A percentile compares a stretch with the other conserved stretches of the same genome.
phyloP scores from a whole-genome alignment of 1,284 basidiomycete species.

The Fomitopsis betulina region DNA sequence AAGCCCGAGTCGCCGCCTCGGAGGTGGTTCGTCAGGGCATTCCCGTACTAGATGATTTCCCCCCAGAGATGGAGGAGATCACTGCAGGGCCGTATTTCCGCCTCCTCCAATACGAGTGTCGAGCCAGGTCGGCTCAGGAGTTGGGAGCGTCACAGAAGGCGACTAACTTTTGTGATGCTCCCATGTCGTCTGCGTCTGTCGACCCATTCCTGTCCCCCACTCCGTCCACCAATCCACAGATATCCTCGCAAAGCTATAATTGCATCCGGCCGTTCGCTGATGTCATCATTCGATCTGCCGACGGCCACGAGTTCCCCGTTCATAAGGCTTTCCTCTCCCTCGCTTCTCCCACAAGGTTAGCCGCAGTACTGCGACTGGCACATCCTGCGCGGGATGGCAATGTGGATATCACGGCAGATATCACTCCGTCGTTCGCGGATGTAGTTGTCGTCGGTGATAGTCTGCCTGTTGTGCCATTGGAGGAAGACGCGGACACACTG shows the following conservation, averaged over 20 bases:
- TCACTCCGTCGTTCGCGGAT: background rate
- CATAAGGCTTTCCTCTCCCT: constrained; percentile 3
- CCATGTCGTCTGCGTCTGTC: background rate
- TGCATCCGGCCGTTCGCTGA: background rate
- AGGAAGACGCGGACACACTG: background rate
- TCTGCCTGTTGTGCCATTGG: background rate
- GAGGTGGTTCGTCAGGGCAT: background rate
- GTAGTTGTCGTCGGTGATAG: too few relatives aligned
- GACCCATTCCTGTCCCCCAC: background rate
- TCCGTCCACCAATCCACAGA: background rate
- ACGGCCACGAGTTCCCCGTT: constrained; percentile 3
- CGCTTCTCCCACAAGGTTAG: constrained; percentile 5
- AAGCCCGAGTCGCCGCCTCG: background rate
- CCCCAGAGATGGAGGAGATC: constrained; percentile 1
- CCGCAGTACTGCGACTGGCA: background rate
- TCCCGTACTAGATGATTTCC: background rate
- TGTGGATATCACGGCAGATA: too few relatives aligned
- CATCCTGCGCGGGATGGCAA: background rate
- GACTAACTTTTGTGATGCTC: background rate
- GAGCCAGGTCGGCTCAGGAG: too few relatives aligned
- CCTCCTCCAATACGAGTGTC: constrained; percentile 6
- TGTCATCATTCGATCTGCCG: constrained; percentile 2
- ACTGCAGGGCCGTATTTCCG: constrained; percentile 13
- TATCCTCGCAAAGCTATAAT: background rate
- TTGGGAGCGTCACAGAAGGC: too few relatives aligned